Evolutionary conservation across 768 basidiomycete species (phyloP).

Genomic region (Sistotremastrum niveocremeum): DNA sequence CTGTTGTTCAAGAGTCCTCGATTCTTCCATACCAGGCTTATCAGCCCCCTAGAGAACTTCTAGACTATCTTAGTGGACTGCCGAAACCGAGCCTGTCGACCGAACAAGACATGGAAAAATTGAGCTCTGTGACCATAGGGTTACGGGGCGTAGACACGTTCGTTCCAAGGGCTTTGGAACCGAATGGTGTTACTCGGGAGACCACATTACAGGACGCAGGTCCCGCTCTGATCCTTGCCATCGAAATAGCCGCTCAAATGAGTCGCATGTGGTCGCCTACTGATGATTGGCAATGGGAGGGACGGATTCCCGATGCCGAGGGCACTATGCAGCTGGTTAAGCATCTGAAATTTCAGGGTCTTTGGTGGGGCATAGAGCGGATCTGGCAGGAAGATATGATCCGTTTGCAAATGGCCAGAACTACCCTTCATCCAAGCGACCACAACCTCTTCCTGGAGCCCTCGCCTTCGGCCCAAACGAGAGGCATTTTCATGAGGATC

Average conservation of each 20-base stretch:
- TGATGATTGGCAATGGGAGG: conserved; percentile 46
- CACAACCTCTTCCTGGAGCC: background rate
- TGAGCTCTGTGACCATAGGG: background rate
- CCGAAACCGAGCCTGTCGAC: background rate
- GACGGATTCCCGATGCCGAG: background rate
- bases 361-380: conserved; percentile 86
- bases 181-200: no score
- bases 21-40: conserved; percentile 70
- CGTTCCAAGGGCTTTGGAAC: no score
- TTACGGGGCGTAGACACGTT: background rate
- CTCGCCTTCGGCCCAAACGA: conserved; percentile 12
- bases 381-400: conserved; percentile 83
- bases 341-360: conserved; percentile 57
- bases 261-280: conserved; percentile 58
- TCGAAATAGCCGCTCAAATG: conserved; percentile 55
- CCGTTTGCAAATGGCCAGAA: conserved; percentile 48
- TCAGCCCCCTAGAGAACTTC: conserved; percentile 36
- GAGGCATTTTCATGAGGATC: conserved; percentile 62
- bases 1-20: conserved; percentile 36
- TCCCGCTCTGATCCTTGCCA: conserved; percentile 52
- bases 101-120: background rate
- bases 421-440: background rate
- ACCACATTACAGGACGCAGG: conserved; percentile 32
- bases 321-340: conserved; percentile 17
- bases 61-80: conserved; percentile 25